Conservation (phyloP, 257 asterid species). For the Solanum infundibuliforme region DNA sequence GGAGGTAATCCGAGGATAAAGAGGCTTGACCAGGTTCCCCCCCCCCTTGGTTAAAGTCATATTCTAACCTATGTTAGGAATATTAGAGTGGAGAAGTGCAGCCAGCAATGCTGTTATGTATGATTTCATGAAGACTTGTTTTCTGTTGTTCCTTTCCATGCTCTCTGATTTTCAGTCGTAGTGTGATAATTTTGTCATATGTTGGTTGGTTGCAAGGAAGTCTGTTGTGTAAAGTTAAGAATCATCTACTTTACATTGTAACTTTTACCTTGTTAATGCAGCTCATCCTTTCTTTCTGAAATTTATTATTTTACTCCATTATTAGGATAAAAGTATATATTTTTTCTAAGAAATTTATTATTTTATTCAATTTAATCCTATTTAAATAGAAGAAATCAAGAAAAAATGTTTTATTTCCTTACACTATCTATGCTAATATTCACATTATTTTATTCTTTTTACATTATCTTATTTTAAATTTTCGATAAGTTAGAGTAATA, state of each 20-base stretch:
- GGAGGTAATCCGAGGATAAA: slow-evolving; percentile 15
- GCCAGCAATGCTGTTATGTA: slow-evolving; percentile 27
- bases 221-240: slow-evolving; percentile 8
- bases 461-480: too few species aligned
- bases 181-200: not conserved
- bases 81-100: slow-evolving; percentile 19
- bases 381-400: too few species aligned
- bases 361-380: too few species aligned
- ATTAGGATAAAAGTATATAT: too few species aligned
- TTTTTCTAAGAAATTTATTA: too few species aligned
- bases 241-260: not conserved
- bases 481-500: too few species aligned
- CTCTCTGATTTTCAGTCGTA: not conserved
- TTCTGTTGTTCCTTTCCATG: not conserved
- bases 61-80: slow-evolving; percentile 32
- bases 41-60: slow-evolving; percentile 24
- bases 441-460: too few species aligned
- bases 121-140: slow-evolving; percentile 12
- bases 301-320: too few species aligned
- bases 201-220: slow-evolving; percentile 12
- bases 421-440: not conserved
- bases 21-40: slow-evolving; percentile 26
- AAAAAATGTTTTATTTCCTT: not conserved
- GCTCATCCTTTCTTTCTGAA: not conserved
- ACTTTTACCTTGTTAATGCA: not conserved